Base-by-base conservation (phyloP, 805 yeast genomes). In the Debaryomyces hansenii region DNA sequence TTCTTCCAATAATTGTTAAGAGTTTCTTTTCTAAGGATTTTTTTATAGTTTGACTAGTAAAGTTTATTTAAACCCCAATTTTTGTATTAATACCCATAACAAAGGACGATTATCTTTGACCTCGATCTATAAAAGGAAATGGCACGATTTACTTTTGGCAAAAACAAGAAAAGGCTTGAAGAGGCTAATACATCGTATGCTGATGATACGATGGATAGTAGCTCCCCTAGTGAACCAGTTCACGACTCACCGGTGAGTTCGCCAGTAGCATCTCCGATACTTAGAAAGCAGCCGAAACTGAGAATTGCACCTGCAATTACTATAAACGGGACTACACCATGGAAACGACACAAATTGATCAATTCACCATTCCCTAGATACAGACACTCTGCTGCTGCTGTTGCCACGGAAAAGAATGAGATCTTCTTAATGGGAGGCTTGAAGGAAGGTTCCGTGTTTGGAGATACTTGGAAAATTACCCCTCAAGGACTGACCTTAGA, bases 321-420 rank as follows among this genome's bases (percentile, higher is more conserved):
- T 7, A 41, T 40, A 20, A 36, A 29, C 12, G 46, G 47, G 34
- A 54, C 61, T 34, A 71, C 83, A 0, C 90, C 91, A 1, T 87
- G 94, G 95, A 73, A 70, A 42, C 72, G 85, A 52, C 77, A 79
- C 51, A 83, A 82, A 57, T 67, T 87, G 12, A 71, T 70, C 47
- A 78, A 82, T 53, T 87, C 94, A 2, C 99, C 98, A 1, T 90
- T 92, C 60, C 98, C 99, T 3, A 80, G 99, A 37, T 90, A 90
- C 63, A 85, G 97, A 56, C 98, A 92, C 66, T 89, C 95, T 1
- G 89, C 96, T 6, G 87, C 96, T 2, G 71, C 85, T 20, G 70
- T 82, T 20, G 78, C 90, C 5, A 83, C 94, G 11, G 90, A 89
- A 27, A 84, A 84, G 45, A 89, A 89, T 44, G 94, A 90, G 49